phyloP scores from a whole-genome alignment of 306 rosid species.

The Carpinus fangiana region DNA sequence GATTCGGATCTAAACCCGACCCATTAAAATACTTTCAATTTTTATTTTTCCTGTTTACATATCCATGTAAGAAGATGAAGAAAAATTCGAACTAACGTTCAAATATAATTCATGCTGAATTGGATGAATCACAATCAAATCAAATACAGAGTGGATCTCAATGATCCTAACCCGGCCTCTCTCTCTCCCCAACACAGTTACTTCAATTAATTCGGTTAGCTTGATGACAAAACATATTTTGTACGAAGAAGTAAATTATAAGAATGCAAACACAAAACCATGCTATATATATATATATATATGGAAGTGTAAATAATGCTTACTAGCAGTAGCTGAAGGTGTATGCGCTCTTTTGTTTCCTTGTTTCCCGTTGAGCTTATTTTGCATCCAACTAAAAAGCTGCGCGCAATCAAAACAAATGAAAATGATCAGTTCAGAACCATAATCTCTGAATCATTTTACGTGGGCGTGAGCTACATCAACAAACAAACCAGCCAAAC shows the following conservation, averaged over 20 bases:
- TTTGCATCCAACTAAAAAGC: constrained; percentile 95
- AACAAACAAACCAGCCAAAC: not conserved
- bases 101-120: not conserved
- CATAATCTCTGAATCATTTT: not conserved
- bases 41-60: too few species aligned
- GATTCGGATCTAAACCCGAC: not conserved
- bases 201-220: not conserved
- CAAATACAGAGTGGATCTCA: not conserved
- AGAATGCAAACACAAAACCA: not conserved
- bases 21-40: not conserved
- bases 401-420: constrained; percentile 32
- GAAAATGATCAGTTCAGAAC: not conserved
- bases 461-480: not conserved
- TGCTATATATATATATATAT: too few species aligned
- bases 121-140: not conserved
- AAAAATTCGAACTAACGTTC: too few species aligned
- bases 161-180: not conserved
- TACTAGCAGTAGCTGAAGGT: constrained; percentile 45
- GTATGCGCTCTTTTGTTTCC: constrained; percentile 57
- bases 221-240: not conserved
- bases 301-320: too few species aligned
- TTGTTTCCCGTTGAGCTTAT: constrained; percentile 69
- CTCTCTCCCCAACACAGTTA: not conserved
- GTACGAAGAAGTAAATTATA: not conserved
- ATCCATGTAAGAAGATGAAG: too few species aligned